phyloP scores from a whole-genome alignment of 2,329 filamentous ascomycete genomes.

The Lachnellula occidentalis region DNA sequence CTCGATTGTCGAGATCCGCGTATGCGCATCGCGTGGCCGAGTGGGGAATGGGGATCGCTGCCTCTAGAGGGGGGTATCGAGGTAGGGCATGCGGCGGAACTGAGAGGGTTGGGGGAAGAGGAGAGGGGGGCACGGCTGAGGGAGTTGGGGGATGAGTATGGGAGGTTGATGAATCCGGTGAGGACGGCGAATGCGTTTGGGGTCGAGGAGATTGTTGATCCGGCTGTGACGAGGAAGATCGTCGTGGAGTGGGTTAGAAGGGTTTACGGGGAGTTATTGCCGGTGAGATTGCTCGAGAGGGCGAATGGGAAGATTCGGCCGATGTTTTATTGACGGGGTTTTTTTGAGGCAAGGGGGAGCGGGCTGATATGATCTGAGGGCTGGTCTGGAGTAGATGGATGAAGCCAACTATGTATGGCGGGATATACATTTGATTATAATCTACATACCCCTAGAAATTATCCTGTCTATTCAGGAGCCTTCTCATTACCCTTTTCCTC shows the following conservation, averaged over 20 bases:
- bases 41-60: conserved; percentile 56
- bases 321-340: conserved; percentile 31
- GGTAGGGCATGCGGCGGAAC: conserved; percentile 54
- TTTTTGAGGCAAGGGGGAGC: no score
- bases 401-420: neutral
- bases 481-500: neutral
- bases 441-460: neutral
- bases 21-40: conserved; percentile 59
- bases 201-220: conserved; percentile 61
- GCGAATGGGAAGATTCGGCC: conserved; percentile 38
- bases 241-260: conserved; percentile 50
- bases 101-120: conserved; percentile 42
- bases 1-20: conserved; percentile 55
- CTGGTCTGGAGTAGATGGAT: neutral
- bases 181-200: conserved; percentile 59
- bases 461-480: neutral
- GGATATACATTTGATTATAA: neutral
- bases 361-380: no score
- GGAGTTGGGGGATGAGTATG: conserved; percentile 55
- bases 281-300: conserved; percentile 29
- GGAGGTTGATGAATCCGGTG: conserved; percentile 58
- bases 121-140: conserved; percentile 41
- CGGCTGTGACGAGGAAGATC: conserved; percentile 50
- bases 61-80: conserved; percentile 61
- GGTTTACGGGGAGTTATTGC: conserved; percentile 37